Conservation (phyloP, 805 yeast genomes). For the Ascoidea asiatica region DNA sequence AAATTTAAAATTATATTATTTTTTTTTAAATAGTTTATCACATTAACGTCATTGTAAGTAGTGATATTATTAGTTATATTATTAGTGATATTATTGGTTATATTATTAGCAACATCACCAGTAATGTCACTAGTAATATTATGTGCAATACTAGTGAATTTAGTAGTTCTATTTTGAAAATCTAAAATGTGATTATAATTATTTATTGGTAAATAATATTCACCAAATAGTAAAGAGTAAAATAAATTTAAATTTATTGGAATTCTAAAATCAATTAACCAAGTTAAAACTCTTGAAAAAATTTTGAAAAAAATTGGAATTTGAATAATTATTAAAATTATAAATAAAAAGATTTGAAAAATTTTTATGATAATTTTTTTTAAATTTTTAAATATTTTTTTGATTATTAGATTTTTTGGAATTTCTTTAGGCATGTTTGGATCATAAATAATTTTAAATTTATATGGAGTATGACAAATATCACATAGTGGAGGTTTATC, state of each 20-base stretch:
- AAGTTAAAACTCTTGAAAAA: constrained; percentile 38
- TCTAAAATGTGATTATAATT: constrained; percentile 10
- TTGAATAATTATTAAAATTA: constrained; percentile 32
- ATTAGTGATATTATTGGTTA: not conserved
- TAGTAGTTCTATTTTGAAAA: constrained; percentile 9
- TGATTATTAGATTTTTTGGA: constrained; percentile 37
- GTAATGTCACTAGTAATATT: no score
- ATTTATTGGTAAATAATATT: constrained; percentile 4
- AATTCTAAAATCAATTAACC: constrained; percentile 39
- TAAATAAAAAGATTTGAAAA: constrained; percentile 13
- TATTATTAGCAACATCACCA: constrained; percentile 5
- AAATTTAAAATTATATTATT: not conserved
- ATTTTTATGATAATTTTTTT: constrained; percentile 7
- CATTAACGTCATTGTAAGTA: not conserved
- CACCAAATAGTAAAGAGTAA: constrained; percentile 28
- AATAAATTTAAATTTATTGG: constrained; percentile 23
- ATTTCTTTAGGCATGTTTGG: constrained; percentile 50
- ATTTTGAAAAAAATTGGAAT: constrained; percentile 47
- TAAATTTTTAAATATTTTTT: constrained; percentile 19
- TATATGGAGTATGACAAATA: constrained; percentile 69
- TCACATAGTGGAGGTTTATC: constrained; percentile 61
- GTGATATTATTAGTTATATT: not conserved
- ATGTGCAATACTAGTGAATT: no score
- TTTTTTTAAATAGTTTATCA: not conserved
- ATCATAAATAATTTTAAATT: constrained; percentile 51